These are phyloP conservation scores for Heteromeles arbutifolia DNA, from an alignment of 306 rosid genomes.

Conservation along the genomic window DNA sequence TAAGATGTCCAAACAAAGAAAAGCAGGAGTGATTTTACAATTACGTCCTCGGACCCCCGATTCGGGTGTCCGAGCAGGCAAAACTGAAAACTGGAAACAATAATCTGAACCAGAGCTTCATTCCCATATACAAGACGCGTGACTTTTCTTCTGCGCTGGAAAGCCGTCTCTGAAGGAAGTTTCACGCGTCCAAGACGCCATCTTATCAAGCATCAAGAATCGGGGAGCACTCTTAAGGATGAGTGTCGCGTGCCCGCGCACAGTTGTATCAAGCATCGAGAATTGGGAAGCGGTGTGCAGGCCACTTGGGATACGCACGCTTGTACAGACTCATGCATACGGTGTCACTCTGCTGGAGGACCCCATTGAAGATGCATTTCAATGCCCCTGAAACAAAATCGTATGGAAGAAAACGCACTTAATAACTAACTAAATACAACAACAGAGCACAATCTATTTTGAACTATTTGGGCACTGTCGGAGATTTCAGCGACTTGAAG, in stretches of 20 bases:
- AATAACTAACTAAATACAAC: background rate
- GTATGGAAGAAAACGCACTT: background rate
- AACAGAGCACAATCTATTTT: background rate
- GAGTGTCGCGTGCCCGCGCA: background rate
- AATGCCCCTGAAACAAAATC: slow-evolving; percentile 48
- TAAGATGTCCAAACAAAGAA: background rate
- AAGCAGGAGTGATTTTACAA: background rate
- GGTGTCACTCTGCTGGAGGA: slow-evolving; percentile 78
- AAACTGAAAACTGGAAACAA: slow-evolving; percentile 9
- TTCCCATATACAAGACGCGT: slow-evolving; percentile 44
- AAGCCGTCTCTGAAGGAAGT: background rate
- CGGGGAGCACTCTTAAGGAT: slow-evolving; percentile 32
- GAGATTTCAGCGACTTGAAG: background rate
- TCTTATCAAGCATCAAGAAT: slow-evolving; percentile 33
- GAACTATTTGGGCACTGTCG: background rate
- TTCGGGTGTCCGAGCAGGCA: slow-evolving; percentile 2
- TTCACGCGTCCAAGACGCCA: slow-evolving; percentile 9
- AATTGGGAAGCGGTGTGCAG: slow-evolving; percentile 48
- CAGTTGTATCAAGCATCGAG: slow-evolving; percentile 32
- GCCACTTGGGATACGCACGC: slow-evolving; percentile 92
- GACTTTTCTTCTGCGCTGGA: slow-evolving; percentile 29
- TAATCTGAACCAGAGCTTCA: slow-evolving; percentile 90
- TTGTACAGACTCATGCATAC: slow-evolving; percentile 76
- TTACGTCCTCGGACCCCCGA: background rate
- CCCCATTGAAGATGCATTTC: slow-evolving; percentile 80